Percentiles rank a stretch among this genome's conserved stretches.
These are phyloP conservation scores for Mucor saturninus DNA, from an alignment of 371 early-diverging fungal species.

Conservation along the genomic window DNA sequence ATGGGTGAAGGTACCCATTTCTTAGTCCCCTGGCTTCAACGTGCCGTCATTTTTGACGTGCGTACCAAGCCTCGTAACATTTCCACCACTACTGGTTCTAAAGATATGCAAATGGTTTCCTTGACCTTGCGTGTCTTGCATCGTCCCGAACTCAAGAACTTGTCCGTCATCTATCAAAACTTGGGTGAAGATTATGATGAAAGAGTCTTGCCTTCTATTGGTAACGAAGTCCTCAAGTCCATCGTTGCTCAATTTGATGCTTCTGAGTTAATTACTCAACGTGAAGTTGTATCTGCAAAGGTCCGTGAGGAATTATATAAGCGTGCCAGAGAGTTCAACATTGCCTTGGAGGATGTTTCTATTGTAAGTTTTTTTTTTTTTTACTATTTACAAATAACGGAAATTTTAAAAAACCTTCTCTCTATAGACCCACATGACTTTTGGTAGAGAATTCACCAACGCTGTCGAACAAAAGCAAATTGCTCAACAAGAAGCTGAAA, in stretches of 20 bases:
- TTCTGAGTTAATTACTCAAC: constrained; percentile 96
- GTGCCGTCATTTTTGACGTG: constrained; percentile 83
- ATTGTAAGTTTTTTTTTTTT: constrained; percentile 62
- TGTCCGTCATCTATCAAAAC: constrained; percentile 88
- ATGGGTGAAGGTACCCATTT: constrained; percentile 97
- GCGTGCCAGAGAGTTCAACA: constrained; percentile 94
- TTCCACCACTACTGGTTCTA: constrained; percentile 91
- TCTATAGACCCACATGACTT: constrained; percentile 91
- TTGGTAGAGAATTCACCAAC: constrained; percentile 96
- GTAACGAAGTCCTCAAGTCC: constrained; percentile 98
- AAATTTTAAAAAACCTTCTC: not conserved
- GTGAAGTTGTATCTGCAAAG: constrained; percentile 93
- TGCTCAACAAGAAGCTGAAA: constrained; percentile 97
- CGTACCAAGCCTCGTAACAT: constrained; percentile 96
- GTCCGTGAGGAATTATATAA: constrained; percentile 94
- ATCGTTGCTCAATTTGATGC: constrained; percentile 99
- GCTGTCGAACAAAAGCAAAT: constrained; percentile 93
- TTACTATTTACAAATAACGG: not conserved
- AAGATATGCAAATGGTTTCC: constrained; percentile 92
- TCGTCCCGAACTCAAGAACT: constrained; percentile 80
- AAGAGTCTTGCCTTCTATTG: constrained; percentile 96
- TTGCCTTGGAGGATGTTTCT: constrained; percentile 97
- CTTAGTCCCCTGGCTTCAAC: constrained; percentile 91
- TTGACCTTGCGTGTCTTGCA: constrained; percentile 95
- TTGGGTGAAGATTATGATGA: constrained; percentile 97